Base-by-base conservation (phyloP, 2,329 filamentous ascomycete genomes). In the Cladosporium sp. region DNA sequence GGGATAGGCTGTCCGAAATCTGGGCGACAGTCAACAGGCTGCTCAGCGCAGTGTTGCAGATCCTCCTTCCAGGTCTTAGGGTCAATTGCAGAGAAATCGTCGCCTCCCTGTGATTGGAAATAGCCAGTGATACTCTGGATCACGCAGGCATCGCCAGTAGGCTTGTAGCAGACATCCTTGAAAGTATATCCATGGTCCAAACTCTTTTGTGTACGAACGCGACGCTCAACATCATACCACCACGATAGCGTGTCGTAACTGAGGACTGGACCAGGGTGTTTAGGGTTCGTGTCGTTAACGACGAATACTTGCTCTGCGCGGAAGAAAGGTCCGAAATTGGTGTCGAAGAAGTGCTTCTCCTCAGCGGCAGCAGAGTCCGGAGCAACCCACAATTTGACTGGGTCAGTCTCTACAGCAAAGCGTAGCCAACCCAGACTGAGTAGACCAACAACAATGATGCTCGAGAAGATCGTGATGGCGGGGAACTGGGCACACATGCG, bases 331-430 rank as follows among this genome's bases (percentile, higher is more conserved):
- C 94, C 95, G 70, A 99, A 99, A 65, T 91, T 91, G 35, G 83
- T 73, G 70, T 99, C 95, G 63, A 97, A 99, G 70, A 95, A 99
- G 1, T 83, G 82, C 76, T 99, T 99, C 71, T 99, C 93, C 70
- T 91, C 83, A 0, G 94, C 94, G 19, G 95, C 93, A 49, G 86
- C 84, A 3, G 94, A 97, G 8, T 89, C 88, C 7, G 94, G 94
- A 66, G 93, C 92, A n/a, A 99, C 94, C 94, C 94, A 99, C 8
- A 99, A 78, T 48, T 89, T 86, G 10, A 95, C 94, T 5, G 94
- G 94, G 61, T 97, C 89, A 20, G 81, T 89, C 73, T 97, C 94
- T 35, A 99, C 80, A n/a, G 89, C 82, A 68, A 99, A 99, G 44
- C 84, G 84, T 58, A 94, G 77, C 90, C 91, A 96, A 1, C 94